phyloP scores from a whole-genome alignment of 2,329 filamentous ascomycete species.

The Xylariaceae sp. region DNA sequence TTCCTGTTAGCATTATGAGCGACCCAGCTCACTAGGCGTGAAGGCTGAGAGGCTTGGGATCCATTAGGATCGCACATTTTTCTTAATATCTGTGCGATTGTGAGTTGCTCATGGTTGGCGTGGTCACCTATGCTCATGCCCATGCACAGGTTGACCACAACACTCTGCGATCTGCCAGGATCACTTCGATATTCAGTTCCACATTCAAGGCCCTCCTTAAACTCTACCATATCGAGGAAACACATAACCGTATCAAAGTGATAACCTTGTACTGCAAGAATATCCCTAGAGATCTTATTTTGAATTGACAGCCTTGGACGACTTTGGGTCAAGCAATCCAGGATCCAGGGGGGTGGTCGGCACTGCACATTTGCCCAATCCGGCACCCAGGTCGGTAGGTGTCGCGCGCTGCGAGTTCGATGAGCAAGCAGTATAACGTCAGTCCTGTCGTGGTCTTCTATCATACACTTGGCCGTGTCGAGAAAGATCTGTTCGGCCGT shows the following conservation, averaged over 20 bases:
- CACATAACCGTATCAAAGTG: not conserved
- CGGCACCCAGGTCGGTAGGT: conserved; percentile 8
- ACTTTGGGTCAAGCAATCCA: not conserved
- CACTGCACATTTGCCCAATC: conserved; percentile 17
- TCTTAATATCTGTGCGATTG: not conserved
- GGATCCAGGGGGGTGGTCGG: conserved; percentile 10
- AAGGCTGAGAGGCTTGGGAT: not conserved
- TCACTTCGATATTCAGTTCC: not conserved
- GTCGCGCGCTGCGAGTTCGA: conserved; percentile 1
- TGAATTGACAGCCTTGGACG: not conserved
- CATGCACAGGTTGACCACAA: not conserved
- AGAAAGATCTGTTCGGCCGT: conserved; percentile 7
- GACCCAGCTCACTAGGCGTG: not conserved
- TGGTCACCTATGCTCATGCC: not conserved
- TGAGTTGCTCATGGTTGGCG: not conserved
- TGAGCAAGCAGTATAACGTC: conserved; percentile 16
- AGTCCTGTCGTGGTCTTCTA: conserved; percentile 9
- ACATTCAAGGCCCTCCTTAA: not conserved
- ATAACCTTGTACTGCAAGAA: conserved; percentile 1
- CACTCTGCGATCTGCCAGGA: not conserved
- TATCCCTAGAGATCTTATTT: not conserved
- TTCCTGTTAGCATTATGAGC: not conserved
- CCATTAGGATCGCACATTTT: not conserved
- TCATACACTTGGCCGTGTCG: conserved; percentile 8
- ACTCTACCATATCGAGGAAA: not conserved